Percentiles rank a stretch among this genome's conserved stretches.
These are phyloP conservation scores for Dryas drummondii DNA, from an alignment of 306 rosid species.

Conservation along the genomic window DNA sequence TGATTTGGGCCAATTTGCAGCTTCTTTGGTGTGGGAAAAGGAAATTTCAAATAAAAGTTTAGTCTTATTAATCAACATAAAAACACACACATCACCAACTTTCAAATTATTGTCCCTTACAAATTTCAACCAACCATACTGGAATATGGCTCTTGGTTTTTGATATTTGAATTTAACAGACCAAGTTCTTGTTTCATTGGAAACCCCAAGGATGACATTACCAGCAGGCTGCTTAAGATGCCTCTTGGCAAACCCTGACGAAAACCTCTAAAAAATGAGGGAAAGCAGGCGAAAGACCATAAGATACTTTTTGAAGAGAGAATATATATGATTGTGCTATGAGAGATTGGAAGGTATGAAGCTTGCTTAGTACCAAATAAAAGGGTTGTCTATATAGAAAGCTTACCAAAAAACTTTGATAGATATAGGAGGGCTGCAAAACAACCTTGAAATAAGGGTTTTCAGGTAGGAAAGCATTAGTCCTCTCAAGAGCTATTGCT, in stretches of 20 bases:
- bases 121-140: conserved; percentile 42
- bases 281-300: background rate
- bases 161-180: background rate
- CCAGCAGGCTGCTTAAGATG: background rate
- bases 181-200: conserved; percentile 20
- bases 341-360: background rate
- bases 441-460: conserved; percentile 15
- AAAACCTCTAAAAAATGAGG: background rate
- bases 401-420: background rate
- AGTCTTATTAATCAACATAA: conserved; percentile 3
- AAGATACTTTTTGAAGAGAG: background rate
- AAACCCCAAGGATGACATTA: background rate
- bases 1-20: background rate
- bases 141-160: background rate
- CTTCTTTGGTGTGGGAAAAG: background rate
- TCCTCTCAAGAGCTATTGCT: conserved; percentile 8
- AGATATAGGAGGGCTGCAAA: conserved; percentile 14
- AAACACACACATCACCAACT: conserved; percentile 30
- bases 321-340: background rate
- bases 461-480: conserved; percentile 7
- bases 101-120: conserved; percentile 20
- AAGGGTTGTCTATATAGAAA: background rate
- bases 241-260: background rate
- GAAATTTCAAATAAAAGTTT: conserved; percentile 14
- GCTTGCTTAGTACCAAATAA: background rate